Base-by-base conservation (phyloP, 73 alveolate genomes). In the Symbiodinium natans region DNA sequence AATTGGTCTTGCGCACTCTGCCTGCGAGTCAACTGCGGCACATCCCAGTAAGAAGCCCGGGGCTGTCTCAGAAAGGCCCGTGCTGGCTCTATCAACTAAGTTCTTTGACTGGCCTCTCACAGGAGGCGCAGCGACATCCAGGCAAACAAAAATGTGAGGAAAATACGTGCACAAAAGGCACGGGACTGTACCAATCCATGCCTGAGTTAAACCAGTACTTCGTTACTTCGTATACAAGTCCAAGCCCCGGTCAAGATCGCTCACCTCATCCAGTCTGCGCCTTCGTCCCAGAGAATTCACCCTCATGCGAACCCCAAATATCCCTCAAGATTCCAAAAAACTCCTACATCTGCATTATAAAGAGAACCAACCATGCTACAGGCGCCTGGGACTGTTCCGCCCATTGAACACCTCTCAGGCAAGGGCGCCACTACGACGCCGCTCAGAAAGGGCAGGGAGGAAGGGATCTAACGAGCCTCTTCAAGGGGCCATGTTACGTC, bases 381-480 rank as follows among this genome's bases (percentile, higher is more conserved):
- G 80, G 80, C 80, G 80, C 80, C 75, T 25, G 15, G 36, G 80
- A 25, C 80, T 27, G 36, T 36, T 27, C 80, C 80, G 80, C 80
- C 80, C 80, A 23, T 63, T 63, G 36, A 63, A 63, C 80, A 63
- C 80, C 80, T 63, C 21, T 63, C 80, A 36, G 80, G 80, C 80
- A 23, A 63, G 38, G 80, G 80, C 38, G 9, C 38, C 80, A 9
- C 9, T 63, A 63, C 33, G 36, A 29, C 21, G 38, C 33, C 33
- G 21, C 80, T 63, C 80, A 27, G 36, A 63, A 63, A 63, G 80
- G 33, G 80, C 80, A 63, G 80, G n/a, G 80, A 63, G 80, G 80
- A 63, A 2, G 80, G 38, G 5, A 23, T 29, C 80, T 63, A 19
- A 36, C 80, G 27, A 63, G 80, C 80, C 17, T 63, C n/a, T n/a